A percentile compares a stretch with the other conserved stretches of the same genome.
Evolutionary conservation across 2,329 filamentous ascomycete species (phyloP).

Genomic region (Calonectria pteridis): DNA sequence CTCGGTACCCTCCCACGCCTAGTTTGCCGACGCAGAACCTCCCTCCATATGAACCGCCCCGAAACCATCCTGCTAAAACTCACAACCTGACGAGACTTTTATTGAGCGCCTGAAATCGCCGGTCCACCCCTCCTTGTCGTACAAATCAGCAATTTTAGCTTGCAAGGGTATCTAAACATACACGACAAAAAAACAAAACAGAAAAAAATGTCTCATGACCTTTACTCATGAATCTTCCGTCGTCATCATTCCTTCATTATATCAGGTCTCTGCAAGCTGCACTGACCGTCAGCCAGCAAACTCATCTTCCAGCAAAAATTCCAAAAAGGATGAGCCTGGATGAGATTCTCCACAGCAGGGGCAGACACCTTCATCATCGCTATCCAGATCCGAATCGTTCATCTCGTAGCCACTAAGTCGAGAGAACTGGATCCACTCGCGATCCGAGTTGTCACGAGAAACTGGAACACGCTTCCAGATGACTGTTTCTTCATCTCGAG

Average conservation of each 20-base stretch:
- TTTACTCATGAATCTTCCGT: constrained; percentile 29
- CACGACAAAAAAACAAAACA: constrained; percentile 31
- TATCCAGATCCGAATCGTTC: constrained; percentile 48
- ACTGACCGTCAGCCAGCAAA: constrained; percentile 42
- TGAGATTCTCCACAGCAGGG: constrained; percentile 57
- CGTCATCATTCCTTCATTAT: constrained; percentile 26
- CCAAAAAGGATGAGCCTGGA: constrained; percentile 51
- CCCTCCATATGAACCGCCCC: not conserved
- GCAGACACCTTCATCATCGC: constrained; percentile 52
- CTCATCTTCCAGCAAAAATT: constrained; percentile 46
- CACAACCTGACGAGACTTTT: constrained; percentile 13
- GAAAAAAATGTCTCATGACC: not conserved
- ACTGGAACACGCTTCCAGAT: constrained; percentile 66
- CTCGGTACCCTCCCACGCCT: not conserved
- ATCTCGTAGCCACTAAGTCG: constrained; percentile 54
- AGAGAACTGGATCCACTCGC: constrained; percentile 64
- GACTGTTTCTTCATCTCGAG: constrained; percentile 56
- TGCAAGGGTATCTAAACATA: constrained; percentile 46
- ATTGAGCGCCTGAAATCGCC: constrained; percentile 22
- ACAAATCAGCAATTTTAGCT: constrained; percentile 37
- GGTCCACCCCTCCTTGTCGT: constrained; percentile 18
- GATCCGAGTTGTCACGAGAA: constrained; percentile 53
- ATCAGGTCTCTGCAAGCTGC: constrained; percentile 26
- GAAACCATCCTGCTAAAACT: not conserved
- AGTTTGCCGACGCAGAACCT: not conserved